A percentile compares a stretch with the other conserved stretches of the same genome.
Evolutionary conservation across 1,284 basidiomycete species (phyloP).

Genomic region (Sutorius eximius): DNA sequence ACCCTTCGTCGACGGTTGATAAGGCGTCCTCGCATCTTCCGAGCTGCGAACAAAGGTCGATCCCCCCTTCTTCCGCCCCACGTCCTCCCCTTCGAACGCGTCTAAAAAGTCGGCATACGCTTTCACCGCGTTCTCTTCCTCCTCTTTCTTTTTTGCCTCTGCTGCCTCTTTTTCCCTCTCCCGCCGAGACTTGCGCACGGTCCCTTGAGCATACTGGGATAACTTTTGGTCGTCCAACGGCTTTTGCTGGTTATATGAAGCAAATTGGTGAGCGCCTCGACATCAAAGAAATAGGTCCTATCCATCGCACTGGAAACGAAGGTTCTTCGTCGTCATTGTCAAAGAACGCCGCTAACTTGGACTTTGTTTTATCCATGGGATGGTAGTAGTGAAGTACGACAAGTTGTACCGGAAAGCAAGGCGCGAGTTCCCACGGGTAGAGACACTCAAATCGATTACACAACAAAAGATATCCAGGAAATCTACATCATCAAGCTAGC

Average conservation of each 20-base stretch:
- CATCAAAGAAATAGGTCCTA: slow-evolving; percentile 57
- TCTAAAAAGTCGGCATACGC: slow-evolving; percentile 87
- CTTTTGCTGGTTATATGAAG: slow-evolving; percentile 62
- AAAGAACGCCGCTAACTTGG: slow-evolving; percentile 75
- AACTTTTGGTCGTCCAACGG: slow-evolving; percentile 75
- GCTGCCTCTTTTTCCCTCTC: slow-evolving; percentile 90
- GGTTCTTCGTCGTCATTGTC: slow-evolving; percentile 78
- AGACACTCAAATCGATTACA: slow-evolving; percentile 1
- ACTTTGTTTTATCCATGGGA: slow-evolving; percentile 74
- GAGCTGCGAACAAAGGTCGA: slow-evolving; percentile 76
- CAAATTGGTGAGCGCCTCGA: slow-evolving; percentile 54
- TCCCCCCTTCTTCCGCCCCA: slow-evolving; percentile 50
- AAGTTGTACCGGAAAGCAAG: background rate
- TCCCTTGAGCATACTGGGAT: slow-evolving; percentile 73
- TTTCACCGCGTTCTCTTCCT: slow-evolving; percentile 75
- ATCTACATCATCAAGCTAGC: slow-evolving; percentile 61
- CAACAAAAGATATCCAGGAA: background rate
- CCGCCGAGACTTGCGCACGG: slow-evolving; percentile 69
- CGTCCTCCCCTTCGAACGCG: slow-evolving; percentile 77
- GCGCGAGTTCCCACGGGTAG: slow-evolving; percentile 26
- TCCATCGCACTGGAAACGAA: slow-evolving; percentile 83
- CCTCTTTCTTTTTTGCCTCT: slow-evolving; percentile 80
- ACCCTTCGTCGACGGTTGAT: slow-evolving; percentile 43
- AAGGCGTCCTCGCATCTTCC: slow-evolving; percentile 48
- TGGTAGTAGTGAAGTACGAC: slow-evolving; percentile 1